Evolutionary conservation across 768 basidiomycete species (phyloP).

Genomic region (Hygrocybe punicea): DNA sequence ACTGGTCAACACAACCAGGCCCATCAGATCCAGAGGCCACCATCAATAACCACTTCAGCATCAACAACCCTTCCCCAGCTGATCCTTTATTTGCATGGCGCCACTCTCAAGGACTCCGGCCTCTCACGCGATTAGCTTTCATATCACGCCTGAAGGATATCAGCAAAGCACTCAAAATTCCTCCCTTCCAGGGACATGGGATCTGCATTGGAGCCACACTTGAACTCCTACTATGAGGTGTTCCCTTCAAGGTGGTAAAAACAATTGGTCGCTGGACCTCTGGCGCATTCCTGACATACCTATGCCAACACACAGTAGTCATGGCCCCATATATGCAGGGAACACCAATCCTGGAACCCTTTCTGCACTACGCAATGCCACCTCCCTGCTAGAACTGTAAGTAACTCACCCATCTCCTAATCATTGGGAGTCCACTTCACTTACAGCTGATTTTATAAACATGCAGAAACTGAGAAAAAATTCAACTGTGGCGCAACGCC

Average conservation of each 20-base stretch:
- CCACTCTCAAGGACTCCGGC: neutral
- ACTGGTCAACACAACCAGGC: slow-evolving; percentile 29
- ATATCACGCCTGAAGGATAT: slow-evolving; percentile 15
- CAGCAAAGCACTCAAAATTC: slow-evolving; percentile 3
- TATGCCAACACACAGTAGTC: slow-evolving; percentile 24
- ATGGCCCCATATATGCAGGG: slow-evolving; percentile 30
- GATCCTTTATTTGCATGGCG: slow-evolving; percentile 32
- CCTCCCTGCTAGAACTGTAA: neutral
- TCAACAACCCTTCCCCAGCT: slow-evolving; percentile 27
- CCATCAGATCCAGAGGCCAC: slow-evolving; percentile 22
- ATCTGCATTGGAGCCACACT: slow-evolving; percentile 32
- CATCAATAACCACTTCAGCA: slow-evolving; percentile 24
- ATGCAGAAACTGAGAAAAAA: no score
- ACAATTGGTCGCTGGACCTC: slow-evolving; percentile 36
- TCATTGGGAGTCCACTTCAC: neutral
- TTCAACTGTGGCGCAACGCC: no score
- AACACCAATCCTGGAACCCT: slow-evolving; percentile 8
- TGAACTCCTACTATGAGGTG: slow-evolving; percentile 35
- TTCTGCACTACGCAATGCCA: slow-evolving; percentile 15
- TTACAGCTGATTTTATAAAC: no score
- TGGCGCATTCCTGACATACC: slow-evolving; percentile 30
- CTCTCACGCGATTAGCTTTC: slow-evolving; percentile 29
- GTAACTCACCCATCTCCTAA: neutral
- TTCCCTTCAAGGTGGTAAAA: slow-evolving; percentile 38
- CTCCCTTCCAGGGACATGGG: slow-evolving; percentile 27